Evolutionary conservation across 352 stramenopile genomes (phyloP), one percentile per base, ranked within the genome.

Genomic region (Phytophthora cactorum): DNA sequence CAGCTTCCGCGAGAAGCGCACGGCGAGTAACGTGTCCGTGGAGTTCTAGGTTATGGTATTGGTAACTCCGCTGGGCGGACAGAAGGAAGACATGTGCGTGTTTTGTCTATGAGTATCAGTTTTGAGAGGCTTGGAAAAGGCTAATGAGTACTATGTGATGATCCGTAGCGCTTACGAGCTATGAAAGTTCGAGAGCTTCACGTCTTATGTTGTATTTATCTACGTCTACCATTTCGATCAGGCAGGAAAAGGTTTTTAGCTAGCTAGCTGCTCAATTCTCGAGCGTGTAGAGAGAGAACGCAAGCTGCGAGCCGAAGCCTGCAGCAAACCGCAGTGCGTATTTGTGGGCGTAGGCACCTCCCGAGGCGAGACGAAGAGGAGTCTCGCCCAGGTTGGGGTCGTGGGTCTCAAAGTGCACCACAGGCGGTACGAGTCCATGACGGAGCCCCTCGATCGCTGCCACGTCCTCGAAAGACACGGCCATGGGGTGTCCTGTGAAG

Each of bases 401-500:
- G 55, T 92, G 90, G 8, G 84, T 63, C 15, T 88, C 72, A 58
- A 97, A 98, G 68, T 99, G 97, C 34, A 91, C 93, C 31, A 98
- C 89, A 14, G 93, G 90, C 11, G 95, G 95, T 22, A 99, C 88
- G 5, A 75, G 59, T 27, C 96, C 89, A 39, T 70, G 74, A 53
- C 91, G 81, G 15, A 99, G 79, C 3, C 94, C 95, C 70, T 98
- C 91, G 15, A 98, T 93, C 15, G 96, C 96, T 29, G 93, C 87
- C 5, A 98, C 88, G 72, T 99, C 97, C 75, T 99, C 97, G 72
- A 99, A 98, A 5, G 90, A 96, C 6, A 99, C 96, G 27, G 90
- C 95, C 97, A 99, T 99, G 14, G 96, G 91, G 76, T 99, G 97
- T 25, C 93, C 96, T 0, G 96, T 99, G 65, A 98, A 98, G 39